Evolutionary conservation across 164 flowering plant genomes (phyloP), one percentile per base, ranked within the genome.

Genomic region (Cinnamomum chago): DNA sequence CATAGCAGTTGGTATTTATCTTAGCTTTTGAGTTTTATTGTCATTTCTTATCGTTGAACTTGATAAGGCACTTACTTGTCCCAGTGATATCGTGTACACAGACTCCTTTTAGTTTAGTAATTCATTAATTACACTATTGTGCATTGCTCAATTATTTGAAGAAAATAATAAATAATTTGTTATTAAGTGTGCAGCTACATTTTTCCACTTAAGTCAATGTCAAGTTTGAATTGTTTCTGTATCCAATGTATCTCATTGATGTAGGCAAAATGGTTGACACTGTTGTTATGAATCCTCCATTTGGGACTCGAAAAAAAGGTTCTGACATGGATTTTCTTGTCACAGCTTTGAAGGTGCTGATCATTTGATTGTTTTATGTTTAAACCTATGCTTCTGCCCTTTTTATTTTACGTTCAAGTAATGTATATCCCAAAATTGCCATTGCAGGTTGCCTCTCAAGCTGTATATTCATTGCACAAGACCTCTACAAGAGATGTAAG

Each of bases 381-480:
- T 65, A 33, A 25, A 3, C 14, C 6, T 24, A 24, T 50, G 47
- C 2, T 47, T 69, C n/a, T 60, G 50, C 30, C 68, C 33, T 47
- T 50, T 47, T n/a, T 65, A 58, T 58, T 73, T 58, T 73, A 68
- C 68, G 23, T 40, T 40, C 0, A 40, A 40, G 47, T 35, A 72
- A 15, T 65, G 33, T 6, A 17, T 62, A 12, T 10, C 62, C 62
- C 50, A 1, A 23, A 40, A 40, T 10, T 76, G 24, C 67, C 33
- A 30, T 58, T 30, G 33, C 88, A 94, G 98, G 83, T 92, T 82
- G 92, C 98, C 68, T 88, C 95, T 67, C 83, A 78, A 82, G 97
- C 98, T 50, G 99, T 96, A 76, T 94, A 96, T 87, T 96, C 99
- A 18, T 82, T 94, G 85, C 99, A 96, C 74, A 96, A 92, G 82